A percentile compares a stretch with the other conserved stretches of the same genome.
These are phyloP conservation scores for Corchorus olitorius DNA, from an alignment of 345 rosid species.

Conservation along the genomic window DNA sequence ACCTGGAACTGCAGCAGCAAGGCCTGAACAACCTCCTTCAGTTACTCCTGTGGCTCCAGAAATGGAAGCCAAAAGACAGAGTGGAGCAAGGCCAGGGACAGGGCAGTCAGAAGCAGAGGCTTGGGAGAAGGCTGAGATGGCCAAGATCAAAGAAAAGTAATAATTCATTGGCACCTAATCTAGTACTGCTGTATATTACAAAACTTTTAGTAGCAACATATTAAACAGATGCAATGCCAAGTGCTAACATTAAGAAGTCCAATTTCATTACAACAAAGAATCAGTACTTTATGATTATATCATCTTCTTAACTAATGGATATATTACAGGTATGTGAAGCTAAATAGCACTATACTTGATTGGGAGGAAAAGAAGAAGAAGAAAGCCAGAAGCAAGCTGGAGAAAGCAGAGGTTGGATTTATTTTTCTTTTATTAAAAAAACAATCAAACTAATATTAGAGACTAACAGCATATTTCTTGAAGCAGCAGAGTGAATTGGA, in stretches of 20 bases:
- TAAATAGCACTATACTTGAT: conserved; percentile 41
- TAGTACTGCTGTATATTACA: background rate
- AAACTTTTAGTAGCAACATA: background rate
- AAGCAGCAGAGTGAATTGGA: conserved; percentile 47
- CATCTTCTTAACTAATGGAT: background rate
- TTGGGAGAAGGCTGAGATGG: conserved; percentile 64
- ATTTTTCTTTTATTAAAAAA: background rate
- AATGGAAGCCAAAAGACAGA: conserved; percentile 19
- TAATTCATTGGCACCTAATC: background rate
- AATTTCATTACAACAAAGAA: conserved; percentile 14
- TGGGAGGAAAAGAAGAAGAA: conserved; percentile 66
- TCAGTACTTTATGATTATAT: too few relatives aligned
- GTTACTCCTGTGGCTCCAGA: conserved; percentile 23
- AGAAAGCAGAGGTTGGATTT: conserved; percentile 58
- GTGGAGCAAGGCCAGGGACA: conserved; percentile 21
- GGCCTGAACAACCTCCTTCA: conserved; percentile 25
- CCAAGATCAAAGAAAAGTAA: conserved; percentile 53
- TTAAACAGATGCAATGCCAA: background rate
- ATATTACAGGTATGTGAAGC: conserved; percentile 53
- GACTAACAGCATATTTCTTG: conserved; percentile 22
- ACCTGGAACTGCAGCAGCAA: conserved; percentile 1
- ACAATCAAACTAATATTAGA: conserved; percentile 6
- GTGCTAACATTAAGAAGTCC: conserved; percentile 10
- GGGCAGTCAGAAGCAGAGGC: conserved; percentile 42
- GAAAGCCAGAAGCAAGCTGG: conserved; percentile 52